Evolutionary conservation across 2,329 filamentous ascomycete species (phyloP), one percentile per base, ranked within the genome.

Genomic region (Fusarium sp.): DNA sequence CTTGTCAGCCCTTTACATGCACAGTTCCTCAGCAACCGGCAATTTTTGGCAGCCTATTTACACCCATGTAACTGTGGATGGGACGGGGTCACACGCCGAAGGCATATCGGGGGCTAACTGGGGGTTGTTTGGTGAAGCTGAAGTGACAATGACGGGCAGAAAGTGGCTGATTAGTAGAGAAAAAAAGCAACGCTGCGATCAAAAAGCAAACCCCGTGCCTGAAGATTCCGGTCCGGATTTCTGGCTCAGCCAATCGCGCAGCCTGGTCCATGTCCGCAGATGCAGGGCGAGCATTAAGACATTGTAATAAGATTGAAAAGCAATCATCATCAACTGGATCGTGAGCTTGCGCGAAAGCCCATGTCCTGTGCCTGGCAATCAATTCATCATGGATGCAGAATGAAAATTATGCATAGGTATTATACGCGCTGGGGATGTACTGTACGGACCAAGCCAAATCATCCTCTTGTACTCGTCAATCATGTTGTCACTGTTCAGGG

Each of bases 121-220:
- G 27, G 27, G 27, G 27, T 13, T 29, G 27, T 29, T 13, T 29
- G 27, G 7, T 29, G 13, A 29, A 29, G 27, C 27, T 29, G 44
- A 57, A 37, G 49, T 35, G 49, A 17, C 25, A 38, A 23, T 39
- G 42, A 52, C 42, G 37, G 37, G 45, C 46, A 49, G 44, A 44
- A 41, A 32, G 38, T 38, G 53, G 39, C 45, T 53, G 48, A 59
- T 44, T 49, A 57, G 11, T 52, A 52, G 21, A 33, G 29, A 42
- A 14, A 45, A 49, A 38, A 53, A 48, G 43, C 32, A 44, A 44
- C 32, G 19, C 44, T 32, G 37, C 11, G 38, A 33, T 13, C n/a
- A 57, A 64, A 67, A 67, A 65, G 57, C 48, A 65, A 63, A 60
- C 10, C 41, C 53, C 46, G 61, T 65, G 53, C 57, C 48, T 59